Conservation (phyloP, 768 basidiomycete species). For the Pulveroboletus ravenelii region DNA sequence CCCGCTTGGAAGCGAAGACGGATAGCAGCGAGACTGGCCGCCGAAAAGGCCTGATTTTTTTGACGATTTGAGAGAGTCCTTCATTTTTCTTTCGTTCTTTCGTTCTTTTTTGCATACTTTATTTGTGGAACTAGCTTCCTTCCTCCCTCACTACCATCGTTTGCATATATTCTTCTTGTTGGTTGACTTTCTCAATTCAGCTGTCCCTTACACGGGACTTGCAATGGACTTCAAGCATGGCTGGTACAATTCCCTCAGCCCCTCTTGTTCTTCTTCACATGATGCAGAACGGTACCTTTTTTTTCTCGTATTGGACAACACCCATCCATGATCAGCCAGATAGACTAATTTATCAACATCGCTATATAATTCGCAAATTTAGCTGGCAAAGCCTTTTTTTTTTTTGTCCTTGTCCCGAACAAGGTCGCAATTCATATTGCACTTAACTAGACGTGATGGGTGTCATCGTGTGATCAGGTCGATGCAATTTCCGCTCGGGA, state of each 20-base stretch:
- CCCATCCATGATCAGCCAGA: constrained; percentile 5
- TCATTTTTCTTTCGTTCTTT: not conserved
- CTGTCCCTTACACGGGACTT: not conserved
- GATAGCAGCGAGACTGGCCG: constrained; percentile 23
- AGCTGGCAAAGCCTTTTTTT: not conserved
- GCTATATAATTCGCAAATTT: not conserved
- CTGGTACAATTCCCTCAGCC: not conserved
- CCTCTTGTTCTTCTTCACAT: not conserved
- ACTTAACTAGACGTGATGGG: not conserved
- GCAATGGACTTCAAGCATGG: constrained; percentile 12
- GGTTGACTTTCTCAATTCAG: not conserved
- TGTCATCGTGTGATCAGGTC: not conserved
- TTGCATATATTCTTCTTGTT: not conserved
- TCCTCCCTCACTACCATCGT: not conserved
- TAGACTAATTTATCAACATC: constrained; percentile 19
- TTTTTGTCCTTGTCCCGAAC: not conserved
- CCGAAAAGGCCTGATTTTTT: constrained; percentile 20
- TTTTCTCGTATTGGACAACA: not conserved
- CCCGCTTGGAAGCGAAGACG: constrained; percentile 31
- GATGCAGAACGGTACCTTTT: not conserved
- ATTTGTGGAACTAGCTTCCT: constrained; percentile 12
- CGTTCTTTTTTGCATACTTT: constrained; percentile 16
- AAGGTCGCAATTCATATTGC: not conserved
- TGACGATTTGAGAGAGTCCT: constrained; percentile 9
- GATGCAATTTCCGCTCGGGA: not conserved